Percentiles rank a stretch among this genome's conserved stretches.
phyloP scores from a whole-genome alignment of 306 rosid species.

The Acacia acuminata region DNA sequence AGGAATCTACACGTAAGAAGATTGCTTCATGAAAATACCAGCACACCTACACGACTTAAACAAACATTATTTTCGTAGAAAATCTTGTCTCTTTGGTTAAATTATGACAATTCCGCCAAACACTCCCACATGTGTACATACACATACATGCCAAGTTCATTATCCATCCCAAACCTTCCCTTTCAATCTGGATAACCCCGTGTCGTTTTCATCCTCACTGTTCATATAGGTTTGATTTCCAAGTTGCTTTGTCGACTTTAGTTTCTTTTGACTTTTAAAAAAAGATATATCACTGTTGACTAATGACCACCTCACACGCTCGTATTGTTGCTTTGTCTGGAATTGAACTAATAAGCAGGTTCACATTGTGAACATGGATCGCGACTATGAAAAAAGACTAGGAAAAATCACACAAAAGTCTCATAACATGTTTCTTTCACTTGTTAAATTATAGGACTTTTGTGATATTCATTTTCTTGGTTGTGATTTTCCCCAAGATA shows the following conservation, averaged over 20 bases:
- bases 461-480: too few relatives aligned
- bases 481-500: neutral
- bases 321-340: conserved; percentile 10
- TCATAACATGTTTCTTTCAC: too few relatives aligned
- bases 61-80: conserved; percentile 32
- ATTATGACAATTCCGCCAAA: conserved; percentile 37
- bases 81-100: neutral
- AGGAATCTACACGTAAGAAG: conserved; percentile 36
- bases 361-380: neutral
- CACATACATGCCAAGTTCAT: conserved; percentile 9
- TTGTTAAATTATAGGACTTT: too few relatives aligned
- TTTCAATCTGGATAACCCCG: conserved; percentile 19
- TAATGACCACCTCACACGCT: neutral
- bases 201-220: neutral
- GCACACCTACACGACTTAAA: conserved; percentile 46
- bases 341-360: neutral
- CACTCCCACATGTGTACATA: conserved; percentile 26
- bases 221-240: neutral
- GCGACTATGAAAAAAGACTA: neutral
- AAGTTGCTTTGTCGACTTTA: conserved; percentile 19
- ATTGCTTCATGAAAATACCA: conserved; percentile 28
- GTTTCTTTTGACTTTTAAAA: neutral
- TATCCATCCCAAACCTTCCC: neutral
- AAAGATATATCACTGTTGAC: neutral
- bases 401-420: too few relatives aligned